Evolutionary conservation across 257 asterid species (phyloP).

Genomic region (Apocynum venetum): DNA sequence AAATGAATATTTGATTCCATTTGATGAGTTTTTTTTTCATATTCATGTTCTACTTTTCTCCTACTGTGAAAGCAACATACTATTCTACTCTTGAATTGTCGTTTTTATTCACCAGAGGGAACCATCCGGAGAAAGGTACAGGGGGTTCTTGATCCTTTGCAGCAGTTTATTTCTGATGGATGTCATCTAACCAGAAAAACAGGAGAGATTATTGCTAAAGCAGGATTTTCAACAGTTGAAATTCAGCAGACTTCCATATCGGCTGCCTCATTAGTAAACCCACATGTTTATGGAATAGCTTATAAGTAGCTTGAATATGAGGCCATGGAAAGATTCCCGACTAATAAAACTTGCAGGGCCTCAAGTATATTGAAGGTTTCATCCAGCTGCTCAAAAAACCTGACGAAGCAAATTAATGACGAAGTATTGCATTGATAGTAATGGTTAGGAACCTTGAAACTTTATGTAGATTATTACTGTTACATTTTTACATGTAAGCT

Average conservation of each 20-base stretch:
- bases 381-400: neutral
- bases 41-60: neutral
- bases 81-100: neutral
- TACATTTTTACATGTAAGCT: neutral
- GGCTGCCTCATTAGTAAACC: conserved; percentile 51
- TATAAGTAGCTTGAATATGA: conserved; percentile 30
- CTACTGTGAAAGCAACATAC: neutral
- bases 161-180: conserved; percentile 69
- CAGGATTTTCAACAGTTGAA: conserved; percentile 59
- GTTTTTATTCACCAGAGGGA: conserved; percentile 48
- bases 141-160: conserved; percentile 76
- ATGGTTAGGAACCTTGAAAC: neutral
- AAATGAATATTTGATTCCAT: neutral
- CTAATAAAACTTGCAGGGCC: neutral
- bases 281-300: conserved; percentile 73
- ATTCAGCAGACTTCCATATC: conserved; percentile 45
- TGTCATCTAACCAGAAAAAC: conserved; percentile 73
- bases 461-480: neutral
- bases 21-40: neutral
- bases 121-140: conserved; percentile 54
- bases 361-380: neutral
- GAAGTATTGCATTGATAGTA: neutral
- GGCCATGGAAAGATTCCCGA: neutral
- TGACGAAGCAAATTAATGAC: neutral
- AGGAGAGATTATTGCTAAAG: conserved; percentile 37